phyloP scores from a whole-genome alignment of 192 early-diverging fungal species.

The Pilaira anomala region DNA sequence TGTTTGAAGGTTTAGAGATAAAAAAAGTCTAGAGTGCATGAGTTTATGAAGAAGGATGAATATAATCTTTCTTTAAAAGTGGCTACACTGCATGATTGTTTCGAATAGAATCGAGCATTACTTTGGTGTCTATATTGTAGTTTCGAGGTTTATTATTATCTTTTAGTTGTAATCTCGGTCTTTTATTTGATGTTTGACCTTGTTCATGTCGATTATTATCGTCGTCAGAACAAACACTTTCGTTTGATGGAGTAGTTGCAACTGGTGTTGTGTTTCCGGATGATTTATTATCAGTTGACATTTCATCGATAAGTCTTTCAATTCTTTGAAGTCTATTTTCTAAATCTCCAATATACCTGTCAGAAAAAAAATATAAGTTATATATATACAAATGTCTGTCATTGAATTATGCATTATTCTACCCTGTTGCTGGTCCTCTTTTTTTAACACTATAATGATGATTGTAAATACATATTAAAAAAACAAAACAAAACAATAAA shows the following conservation, averaged over 20 bases:
- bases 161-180: too few species aligned
- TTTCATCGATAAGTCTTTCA: neutral
- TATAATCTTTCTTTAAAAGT: neutral
- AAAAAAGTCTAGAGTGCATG: conserved; percentile 8
- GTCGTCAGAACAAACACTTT: too few species aligned
- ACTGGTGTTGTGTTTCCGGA: too few species aligned
- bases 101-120: too few species aligned
- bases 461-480: neutral
- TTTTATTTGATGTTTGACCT: too few species aligned
- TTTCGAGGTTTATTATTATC: too few species aligned
- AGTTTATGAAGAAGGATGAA: conserved; percentile 13
- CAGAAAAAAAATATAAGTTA: neutral
- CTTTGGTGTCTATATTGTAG: too few species aligned
- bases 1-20: neutral
- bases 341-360: conserved; percentile 6
- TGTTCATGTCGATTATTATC: too few species aligned
- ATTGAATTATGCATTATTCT: neutral
- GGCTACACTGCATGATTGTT: neutral
- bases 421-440: conserved; percentile 20
- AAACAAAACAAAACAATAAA: neutral
- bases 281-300: too few species aligned
- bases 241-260: too few species aligned
- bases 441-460: conserved; percentile 6
- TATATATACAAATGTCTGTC: neutral
- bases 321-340: conserved; percentile 10